Base-by-base conservation (phyloP, 306 rosid genomes). In the Sindora glabra region DNA sequence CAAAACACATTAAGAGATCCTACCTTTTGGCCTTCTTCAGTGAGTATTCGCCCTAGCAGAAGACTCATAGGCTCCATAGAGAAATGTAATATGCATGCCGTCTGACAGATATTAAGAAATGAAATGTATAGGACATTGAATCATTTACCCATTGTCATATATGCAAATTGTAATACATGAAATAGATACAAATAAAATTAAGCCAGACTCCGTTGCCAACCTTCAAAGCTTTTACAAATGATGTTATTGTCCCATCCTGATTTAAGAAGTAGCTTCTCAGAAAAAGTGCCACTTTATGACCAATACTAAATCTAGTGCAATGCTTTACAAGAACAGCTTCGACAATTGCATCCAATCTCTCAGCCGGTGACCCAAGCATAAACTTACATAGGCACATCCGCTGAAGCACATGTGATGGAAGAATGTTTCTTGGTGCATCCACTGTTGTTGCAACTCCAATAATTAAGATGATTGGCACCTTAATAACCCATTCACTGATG, bases 201-300 rank as follows among this genome's bases (percentile, higher is more conserved):
- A 36, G 21, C 50, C 44, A 65, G 46, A 24, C 34, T 63, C 44
- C 59, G 65, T 40, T 26, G 67, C 72, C 57, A 69, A 92, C 98
- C 98, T 92, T 92, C 75, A 92, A 70, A 76, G 92, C 98, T 79
- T 86, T 82, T 48, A 79, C 69, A 74, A 88, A 86, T 68, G 95
- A 89, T 67, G 94, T 83, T 54, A 92, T 48, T 48, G 98, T 88
- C 53, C 98, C 96, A 68, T 86, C 98, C 76, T 86, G 95, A 75
- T 86, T 92, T 65, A 86, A 59, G 82, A 92, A 88, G 83, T 81
- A 80, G 68, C 86, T 88, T 71, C 78, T 79, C 69, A 92, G 61
- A 72, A 86, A 92, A 54, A 75, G 72, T 9, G 96, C 95, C 70
- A 86, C 96, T 78, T 86, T 81, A 69, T 92, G 88, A 74, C 89